These are phyloP conservation scores for Dendrobium chrysotoxum DNA, from an alignment of 106 monocot species.

Conservation along the genomic window DNA sequence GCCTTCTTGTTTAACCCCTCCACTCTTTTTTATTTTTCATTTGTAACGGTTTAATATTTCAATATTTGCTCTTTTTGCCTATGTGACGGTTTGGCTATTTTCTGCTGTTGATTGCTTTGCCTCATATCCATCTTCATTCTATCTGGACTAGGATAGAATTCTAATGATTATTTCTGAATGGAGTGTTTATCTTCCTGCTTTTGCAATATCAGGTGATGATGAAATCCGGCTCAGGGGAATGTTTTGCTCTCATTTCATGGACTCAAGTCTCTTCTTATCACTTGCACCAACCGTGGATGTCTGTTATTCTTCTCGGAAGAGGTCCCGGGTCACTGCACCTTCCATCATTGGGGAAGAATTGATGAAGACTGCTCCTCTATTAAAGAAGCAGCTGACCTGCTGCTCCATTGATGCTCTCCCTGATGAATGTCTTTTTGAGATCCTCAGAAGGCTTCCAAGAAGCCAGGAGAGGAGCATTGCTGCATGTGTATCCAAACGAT, in stretches of 20 bases:
- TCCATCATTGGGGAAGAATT: background rate
- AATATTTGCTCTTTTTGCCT: too few relatives aligned
- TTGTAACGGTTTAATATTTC: too few relatives aligned
- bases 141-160: background rate
- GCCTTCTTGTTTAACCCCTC: too few relatives aligned
- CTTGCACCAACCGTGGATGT: constrained; percentile 5
- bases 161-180: background rate
- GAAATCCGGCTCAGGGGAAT: background rate
- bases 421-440: constrained; percentile 87
- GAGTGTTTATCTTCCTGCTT: background rate
- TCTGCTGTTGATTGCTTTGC: background rate
- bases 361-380: background rate
- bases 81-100: background rate
- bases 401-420: constrained; percentile 60
- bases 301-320: constrained; percentile 14
- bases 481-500: constrained; percentile 79
- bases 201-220: constrained; percentile 1
- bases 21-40: too few relatives aligned
- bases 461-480: constrained; percentile 40
- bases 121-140: background rate
- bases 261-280: background rate
- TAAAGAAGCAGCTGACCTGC: constrained; percentile 2
- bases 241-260: background rate
- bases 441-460: constrained; percentile 54
- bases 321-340: constrained; percentile 6